Percentiles rank a stretch among this genome's conserved stretches.
phyloP scores from a whole-genome alignment of 108 stramenopile genomes.

The Skeletonema potamos region DNA sequence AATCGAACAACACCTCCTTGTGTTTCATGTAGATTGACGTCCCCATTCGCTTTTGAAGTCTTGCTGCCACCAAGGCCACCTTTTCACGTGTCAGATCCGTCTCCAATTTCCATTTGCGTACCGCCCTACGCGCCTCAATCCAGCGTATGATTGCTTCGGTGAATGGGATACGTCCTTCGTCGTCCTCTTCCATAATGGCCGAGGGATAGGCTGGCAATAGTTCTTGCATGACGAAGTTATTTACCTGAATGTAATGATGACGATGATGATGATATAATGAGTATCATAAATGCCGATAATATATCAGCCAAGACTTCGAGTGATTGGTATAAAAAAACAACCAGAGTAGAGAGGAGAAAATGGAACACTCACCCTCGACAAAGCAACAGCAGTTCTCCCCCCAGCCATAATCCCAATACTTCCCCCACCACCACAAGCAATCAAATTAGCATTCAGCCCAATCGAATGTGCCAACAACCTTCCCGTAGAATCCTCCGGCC shows the following conservation, averaged over 20 bases:
- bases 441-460: slow-evolving; percentile 11
- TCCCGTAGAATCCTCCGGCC: neutral
- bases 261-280: no score
- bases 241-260: neutral
- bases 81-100: neutral
- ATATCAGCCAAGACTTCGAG: neutral
- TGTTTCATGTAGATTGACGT: neutral
- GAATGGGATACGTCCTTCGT: slow-evolving; percentile 13
- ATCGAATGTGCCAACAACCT: slow-evolving; percentile 7
- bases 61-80: neutral
- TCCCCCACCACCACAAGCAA: neutral
- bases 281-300: no score
- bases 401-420: neutral
- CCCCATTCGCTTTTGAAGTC: neutral
- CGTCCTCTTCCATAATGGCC: slow-evolving; percentile 12
- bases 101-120: slow-evolving; percentile 10
- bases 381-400: neutral
- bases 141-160: slow-evolving; percentile 8
- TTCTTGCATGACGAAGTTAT: slow-evolving; percentile 4
- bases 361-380: neutral
- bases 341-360: no score
- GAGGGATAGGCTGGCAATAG: slow-evolving; percentile 9
- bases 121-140: slow-evolving; percentile 11
- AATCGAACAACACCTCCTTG: neutral
- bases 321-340: no score